Evolutionary conservation across 345 rosid species (phyloP), one percentile per base, ranked within the genome.

Genomic region (Excoecaria cochinchinensis): DNA sequence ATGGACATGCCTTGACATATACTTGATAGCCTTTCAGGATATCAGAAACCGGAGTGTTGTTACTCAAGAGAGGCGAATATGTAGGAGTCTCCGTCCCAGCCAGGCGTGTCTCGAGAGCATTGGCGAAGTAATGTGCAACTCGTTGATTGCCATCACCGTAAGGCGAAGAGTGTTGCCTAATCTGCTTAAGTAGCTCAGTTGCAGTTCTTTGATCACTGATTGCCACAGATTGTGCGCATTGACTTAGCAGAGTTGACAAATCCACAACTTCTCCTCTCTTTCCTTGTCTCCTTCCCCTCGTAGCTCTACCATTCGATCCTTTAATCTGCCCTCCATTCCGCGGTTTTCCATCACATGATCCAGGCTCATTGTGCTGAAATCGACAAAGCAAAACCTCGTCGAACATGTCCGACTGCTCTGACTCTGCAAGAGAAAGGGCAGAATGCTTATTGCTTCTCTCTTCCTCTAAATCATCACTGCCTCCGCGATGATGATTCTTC

Each of bases 181-280:
- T 89, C 82, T 90, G 92, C 71, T 74, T 88, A 0, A 92, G 82
- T 76, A 83, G 80, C 79, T 86, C 89, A n/a, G 62, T 58, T 3
- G 97, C 89, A 55, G 84, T 83, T 39, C 86, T 78, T 40, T 86
- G 91, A 69, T 92, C 92, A 67, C 80, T 81, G 50, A 78, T 86
- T 17, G 90, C 83, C 42, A 88, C 90, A 8, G 96, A 84, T 77
- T 90, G 94, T 8, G 97, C 96, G 70, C 97, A 90, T 50, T 80
- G 91, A 76, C 82, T 86, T 69, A 92, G 67, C 0, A 86, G 83
- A 69, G 82, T 74, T 81, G 79, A 75, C 74, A 87, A 69, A 78
- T 90, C 94, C 12, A 87, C 90, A 53, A 86, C 65, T 52, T 81
- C 89, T 50, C 82, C 79, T 75, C 52, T 71, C 4, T 76, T 64